These are phyloP conservation scores for Xylaria sp. DNA, from an alignment of 2,329 filamentous ascomycete genomes.

Conservation along the genomic window DNA sequence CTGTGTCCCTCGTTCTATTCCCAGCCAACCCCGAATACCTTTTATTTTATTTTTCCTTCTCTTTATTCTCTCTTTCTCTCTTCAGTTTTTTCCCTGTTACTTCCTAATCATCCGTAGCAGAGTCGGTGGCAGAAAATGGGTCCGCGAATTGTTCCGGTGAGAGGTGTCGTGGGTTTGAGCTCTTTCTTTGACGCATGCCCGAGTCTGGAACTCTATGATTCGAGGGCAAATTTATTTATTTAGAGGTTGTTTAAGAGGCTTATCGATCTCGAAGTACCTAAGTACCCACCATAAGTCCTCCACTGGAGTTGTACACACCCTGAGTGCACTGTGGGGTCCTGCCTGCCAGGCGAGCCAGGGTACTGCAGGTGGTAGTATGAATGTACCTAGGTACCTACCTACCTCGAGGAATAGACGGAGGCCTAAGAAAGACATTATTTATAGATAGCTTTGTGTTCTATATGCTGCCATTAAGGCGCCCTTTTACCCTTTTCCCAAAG, in stretches of 20 bases:
- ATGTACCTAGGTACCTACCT: too few relatives aligned
- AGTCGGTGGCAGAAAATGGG: not conserved
- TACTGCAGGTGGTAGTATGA: too few relatives aligned
- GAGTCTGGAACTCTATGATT: not conserved
- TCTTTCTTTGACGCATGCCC: conserved; percentile 9
- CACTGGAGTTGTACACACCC: too few relatives aligned
- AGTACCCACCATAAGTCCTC: not conserved
- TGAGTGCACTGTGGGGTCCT: too few relatives aligned
- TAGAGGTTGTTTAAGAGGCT: conserved; percentile 19
- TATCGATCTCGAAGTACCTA: conserved; percentile 19
- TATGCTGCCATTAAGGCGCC: too few relatives aligned
- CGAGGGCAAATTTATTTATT: conserved; percentile 27
- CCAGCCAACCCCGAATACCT: not conserved
- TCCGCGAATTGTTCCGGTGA: conserved; percentile 10
- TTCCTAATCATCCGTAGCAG: not conserved
- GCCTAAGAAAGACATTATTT: too few relatives aligned
- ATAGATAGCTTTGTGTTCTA: too few relatives aligned
- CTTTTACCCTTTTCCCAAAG: too few relatives aligned
- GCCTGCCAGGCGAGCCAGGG: too few relatives aligned
- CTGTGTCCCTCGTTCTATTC: not conserved
- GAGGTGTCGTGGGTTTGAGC: not conserved
- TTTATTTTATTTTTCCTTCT: not conserved
- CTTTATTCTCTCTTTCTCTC: not conserved
- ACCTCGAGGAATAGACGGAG: too few relatives aligned
- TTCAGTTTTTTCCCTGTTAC: not conserved